These are phyloP conservation scores for Lichenothelia convexa DNA, from an alignment of 495 filamentous ascomycete species.

Conservation along the genomic window DNA sequence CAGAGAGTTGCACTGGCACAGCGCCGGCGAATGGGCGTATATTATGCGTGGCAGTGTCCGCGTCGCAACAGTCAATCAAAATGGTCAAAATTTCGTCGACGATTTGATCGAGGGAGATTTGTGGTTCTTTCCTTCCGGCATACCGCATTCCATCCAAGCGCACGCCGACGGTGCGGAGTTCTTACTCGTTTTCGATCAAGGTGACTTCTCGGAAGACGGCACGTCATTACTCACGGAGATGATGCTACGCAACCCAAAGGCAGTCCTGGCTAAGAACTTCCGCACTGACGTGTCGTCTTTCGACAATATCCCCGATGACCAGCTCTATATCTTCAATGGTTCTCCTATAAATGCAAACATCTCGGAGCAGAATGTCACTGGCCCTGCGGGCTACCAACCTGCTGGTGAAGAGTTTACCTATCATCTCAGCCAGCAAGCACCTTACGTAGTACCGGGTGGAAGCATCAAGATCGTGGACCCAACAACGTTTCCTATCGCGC, in stretches of 20 bases:
- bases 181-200: slow-evolving; percentile 51
- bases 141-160: slow-evolving; percentile 52
- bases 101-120: slow-evolving; percentile 51
- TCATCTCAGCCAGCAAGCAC: slow-evolving; percentile 39
- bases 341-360: slow-evolving; percentile 33
- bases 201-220: slow-evolving; percentile 49
- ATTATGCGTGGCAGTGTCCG: too few species aligned
- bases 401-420: too few species aligned
- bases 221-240: slow-evolving; percentile 52
- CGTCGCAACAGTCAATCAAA: slow-evolving; percentile 44
- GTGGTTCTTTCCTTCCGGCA: slow-evolving; percentile 59
- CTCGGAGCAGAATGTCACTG: slow-evolving; percentile 24
- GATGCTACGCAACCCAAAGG: slow-evolving; percentile 45
- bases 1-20: too few species aligned
- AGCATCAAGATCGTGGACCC: slow-evolving; percentile 44
- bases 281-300: slow-evolving; percentile 39
- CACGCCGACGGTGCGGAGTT: slow-evolving; percentile 50
- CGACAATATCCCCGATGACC: slow-evolving; percentile 32
- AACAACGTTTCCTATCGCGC: slow-evolving; percentile 45
- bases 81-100: slow-evolving; percentile 48
- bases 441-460: slow-evolving; percentile 34
- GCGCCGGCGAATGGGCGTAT: too few species aligned
- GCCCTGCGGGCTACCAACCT: too few species aligned
- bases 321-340: slow-evolving; percentile 57
- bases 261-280: slow-evolving; percentile 49